Percentiles rank a stretch among this genome's conserved stretches.
phyloP scores from a whole-genome alignment of 108 stramenopile genomes.

The Discostella stelligeroides region DNA sequence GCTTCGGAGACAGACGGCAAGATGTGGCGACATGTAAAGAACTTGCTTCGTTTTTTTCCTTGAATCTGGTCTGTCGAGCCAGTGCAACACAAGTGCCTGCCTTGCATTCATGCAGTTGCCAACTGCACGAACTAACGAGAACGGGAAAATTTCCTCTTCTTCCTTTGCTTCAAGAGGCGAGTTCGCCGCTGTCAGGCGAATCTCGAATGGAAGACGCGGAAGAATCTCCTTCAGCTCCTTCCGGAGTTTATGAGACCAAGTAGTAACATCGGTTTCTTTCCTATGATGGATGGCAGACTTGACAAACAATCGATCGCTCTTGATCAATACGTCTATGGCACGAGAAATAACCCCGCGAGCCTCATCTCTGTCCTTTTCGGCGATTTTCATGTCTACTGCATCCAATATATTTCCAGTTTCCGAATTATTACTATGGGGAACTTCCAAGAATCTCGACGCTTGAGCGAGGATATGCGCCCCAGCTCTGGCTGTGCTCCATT shows the following conservation, averaged over 20 bases:
- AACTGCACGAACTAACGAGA: conserved; percentile 74
- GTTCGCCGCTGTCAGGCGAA: conserved; percentile 76
- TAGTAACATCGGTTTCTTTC: conserved; percentile 46
- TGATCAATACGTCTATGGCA: conserved; percentile 70
- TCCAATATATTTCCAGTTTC: conserved; percentile 38
- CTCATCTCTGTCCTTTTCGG: conserved; percentile 41
- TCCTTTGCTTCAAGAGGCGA: conserved; percentile 46
- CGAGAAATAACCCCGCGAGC: conserved; percentile 62
- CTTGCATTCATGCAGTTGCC: conserved; percentile 82
- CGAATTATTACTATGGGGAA: conserved; percentile 12
- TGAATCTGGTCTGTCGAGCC: conserved; percentile 54
- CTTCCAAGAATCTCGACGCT: conserved; percentile 75
- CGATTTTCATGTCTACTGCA: conserved; percentile 17
- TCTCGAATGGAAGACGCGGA: conserved; percentile 80
- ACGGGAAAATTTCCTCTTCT: conserved; percentile 75
- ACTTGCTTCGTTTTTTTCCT: conserved; percentile 38
- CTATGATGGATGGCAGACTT: conserved; percentile 53
- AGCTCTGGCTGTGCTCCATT: conserved; percentile 90
- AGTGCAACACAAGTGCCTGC: conserved; percentile 73
- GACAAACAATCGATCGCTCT: conserved; percentile 67
- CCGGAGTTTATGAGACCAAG: conserved; percentile 53
- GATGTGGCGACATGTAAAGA: conserved; percentile 57
- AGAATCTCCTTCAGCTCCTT: conserved; percentile 61
- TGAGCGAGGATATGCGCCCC: conserved; percentile 90
- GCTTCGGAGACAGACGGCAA: conserved; percentile 55